Percentiles rank a stretch among this genome's conserved stretches.
phyloP scores from a whole-genome alignment of 2,329 filamentous ascomycete species.

The Alternaria brassicae region DNA sequence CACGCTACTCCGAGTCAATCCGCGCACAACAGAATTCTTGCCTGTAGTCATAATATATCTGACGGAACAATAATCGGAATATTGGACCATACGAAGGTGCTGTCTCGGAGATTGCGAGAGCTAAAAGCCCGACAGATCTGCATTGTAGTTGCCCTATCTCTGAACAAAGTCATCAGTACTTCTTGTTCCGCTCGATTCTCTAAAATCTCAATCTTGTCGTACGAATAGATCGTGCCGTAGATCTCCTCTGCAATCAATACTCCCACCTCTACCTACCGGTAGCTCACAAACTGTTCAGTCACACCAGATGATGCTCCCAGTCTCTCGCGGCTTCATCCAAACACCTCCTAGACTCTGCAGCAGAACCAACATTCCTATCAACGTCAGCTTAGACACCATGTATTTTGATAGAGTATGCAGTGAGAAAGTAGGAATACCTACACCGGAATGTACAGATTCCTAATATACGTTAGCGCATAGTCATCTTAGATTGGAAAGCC shows the following conservation, averaged over 20 bases:
- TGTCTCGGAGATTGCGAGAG: too few relatives aligned
- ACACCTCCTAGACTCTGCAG: neutral
- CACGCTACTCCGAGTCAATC: too few relatives aligned
- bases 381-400: neutral
- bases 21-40: too few relatives aligned
- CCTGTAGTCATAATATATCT: too few relatives aligned
- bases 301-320: neutral
- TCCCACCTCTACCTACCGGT: neutral
- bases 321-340: neutral
- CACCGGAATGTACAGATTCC: neutral
- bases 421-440: neutral
- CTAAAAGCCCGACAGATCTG: too few relatives aligned
- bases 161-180: too few relatives aligned
- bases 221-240: neutral
- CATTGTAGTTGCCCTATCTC: too few relatives aligned
- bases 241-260: neutral
- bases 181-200: too few relatives aligned
- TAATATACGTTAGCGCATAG: neutral
- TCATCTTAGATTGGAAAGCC: neutral
- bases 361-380: constrained; percentile 1
- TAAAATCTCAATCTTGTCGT: too few relatives aligned
- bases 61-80: too few relatives aligned
- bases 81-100: too few relatives aligned
- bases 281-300: neutral
- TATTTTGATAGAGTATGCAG: too few relatives aligned